These are phyloP conservation scores for Lactarius pseudohatsudake DNA, from an alignment of 768 basidiomycete species.

Conservation along the genomic window DNA sequence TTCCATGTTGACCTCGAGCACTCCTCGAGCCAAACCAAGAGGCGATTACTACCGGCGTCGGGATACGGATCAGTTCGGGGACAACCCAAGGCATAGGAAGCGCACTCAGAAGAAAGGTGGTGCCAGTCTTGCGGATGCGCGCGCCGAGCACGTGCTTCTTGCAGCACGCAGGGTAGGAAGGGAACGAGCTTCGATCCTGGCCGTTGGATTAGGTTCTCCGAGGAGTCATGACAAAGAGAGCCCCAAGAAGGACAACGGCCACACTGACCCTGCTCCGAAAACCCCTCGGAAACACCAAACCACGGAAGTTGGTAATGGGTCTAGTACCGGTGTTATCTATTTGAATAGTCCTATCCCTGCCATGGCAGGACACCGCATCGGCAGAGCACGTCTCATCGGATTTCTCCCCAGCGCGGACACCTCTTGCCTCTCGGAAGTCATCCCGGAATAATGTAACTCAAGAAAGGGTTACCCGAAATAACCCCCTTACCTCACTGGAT, in stretches of 20 bases:
- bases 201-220: slow-evolving; percentile 48
- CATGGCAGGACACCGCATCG: slow-evolving; percentile 15
- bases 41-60: slow-evolving; percentile 30
- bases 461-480: slow-evolving; percentile 31
- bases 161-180: slow-evolving; percentile 71
- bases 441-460: slow-evolving; percentile 31
- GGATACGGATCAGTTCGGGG: slow-evolving; percentile 24
- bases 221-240: slow-evolving; percentile 34
- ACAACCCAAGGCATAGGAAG: slow-evolving; percentile 31
- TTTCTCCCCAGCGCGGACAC: slow-evolving; percentile 31
- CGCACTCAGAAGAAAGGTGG: slow-evolving; percentile 32
- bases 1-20: slow-evolving; percentile 33
- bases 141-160: slow-evolving; percentile 66
- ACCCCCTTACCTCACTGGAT: slow-evolving; percentile 51
- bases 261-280: slow-evolving; percentile 15
- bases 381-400: slow-evolving; percentile 21
- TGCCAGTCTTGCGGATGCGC: slow-evolving; percentile 58
- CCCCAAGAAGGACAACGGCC: slow-evolving; percentile 40
- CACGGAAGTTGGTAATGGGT: slow-evolving; percentile 18
- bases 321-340: slow-evolving; percentile 27
- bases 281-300: slow-evolving; percentile 26
- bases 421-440: slow-evolving; percentile 17
- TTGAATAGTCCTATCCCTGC: slow-evolving; percentile 26
- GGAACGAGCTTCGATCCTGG: slow-evolving; percentile 53
- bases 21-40: slow-evolving; percentile 24